Conservation (phyloP, 106 monocot genomes). For the Apostasia ramifera region DNA sequence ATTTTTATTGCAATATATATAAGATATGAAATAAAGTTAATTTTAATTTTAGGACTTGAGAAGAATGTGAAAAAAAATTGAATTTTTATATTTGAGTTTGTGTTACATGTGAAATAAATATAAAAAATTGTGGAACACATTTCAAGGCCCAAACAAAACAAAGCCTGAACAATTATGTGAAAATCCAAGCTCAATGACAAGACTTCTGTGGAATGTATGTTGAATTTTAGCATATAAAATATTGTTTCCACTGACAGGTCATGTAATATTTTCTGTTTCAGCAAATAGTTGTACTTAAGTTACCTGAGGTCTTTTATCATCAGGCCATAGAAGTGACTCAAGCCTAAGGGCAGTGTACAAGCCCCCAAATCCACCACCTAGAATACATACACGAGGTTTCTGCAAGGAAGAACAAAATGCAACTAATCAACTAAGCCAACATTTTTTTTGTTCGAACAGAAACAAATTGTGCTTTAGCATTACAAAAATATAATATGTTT, state of each 20-base stretch:
- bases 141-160: too few relatives aligned
- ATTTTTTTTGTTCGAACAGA: background rate
- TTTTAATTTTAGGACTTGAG: too few relatives aligned
- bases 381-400: constrained; percentile 84
- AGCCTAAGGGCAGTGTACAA: constrained; percentile 85
- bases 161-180: too few relatives aligned
- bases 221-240: too few relatives aligned
- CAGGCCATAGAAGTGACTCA: constrained; percentile 89
- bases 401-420: constrained; percentile 13
- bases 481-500: background rate
- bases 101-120: too few relatives aligned
- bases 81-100: too few relatives aligned
- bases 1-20: too few relatives aligned
- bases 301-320: constrained; percentile 91
- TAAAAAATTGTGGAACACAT: too few relatives aligned
- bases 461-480: background rate
- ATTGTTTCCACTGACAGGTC: background rate
- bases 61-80: too few relatives aligned
- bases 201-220: too few relatives aligned
- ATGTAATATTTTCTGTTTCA: background rate
- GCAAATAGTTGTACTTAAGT: background rate
- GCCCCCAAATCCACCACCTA: constrained; percentile 98
- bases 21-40: too few relatives aligned
- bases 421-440: background rate
- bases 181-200: too few relatives aligned